A percentile compares a stretch with the other conserved stretches of the same genome.
Conservation (phyloP, 2,329 filamentous ascomycete genomes). For the Sphaerulina vaccinii region DNA sequence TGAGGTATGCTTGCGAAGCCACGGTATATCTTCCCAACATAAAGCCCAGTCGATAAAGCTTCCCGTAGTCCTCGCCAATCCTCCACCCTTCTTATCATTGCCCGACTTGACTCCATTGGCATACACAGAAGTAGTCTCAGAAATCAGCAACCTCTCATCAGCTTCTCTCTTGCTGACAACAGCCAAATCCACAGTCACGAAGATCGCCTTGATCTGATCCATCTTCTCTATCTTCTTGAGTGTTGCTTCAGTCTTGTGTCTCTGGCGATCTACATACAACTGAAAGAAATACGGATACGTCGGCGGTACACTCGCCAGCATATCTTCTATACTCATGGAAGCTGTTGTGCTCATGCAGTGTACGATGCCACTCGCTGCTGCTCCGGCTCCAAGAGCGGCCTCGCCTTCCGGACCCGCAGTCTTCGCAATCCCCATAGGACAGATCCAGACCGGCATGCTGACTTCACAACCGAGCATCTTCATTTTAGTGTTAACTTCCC, state of each 20-base stretch:
- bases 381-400: constrained; percentile 35
- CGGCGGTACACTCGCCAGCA: constrained; percentile 31
- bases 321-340: constrained; percentile 35
- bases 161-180: constrained; percentile 57
- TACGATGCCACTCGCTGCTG: constrained; percentile 34
- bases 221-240: constrained; percentile 48
- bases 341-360: constrained; percentile 37
- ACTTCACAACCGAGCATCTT: constrained; percentile 36
- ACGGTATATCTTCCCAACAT: constrained; percentile 49
- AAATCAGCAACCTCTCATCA: constrained; percentile 48
- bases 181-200: constrained; percentile 60
- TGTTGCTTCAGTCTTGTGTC: constrained; percentile 52
- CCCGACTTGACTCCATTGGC: constrained; percentile 56
- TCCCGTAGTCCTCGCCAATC: constrained; percentile 56
- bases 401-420: constrained; percentile 37
- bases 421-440: constrained; percentile 37
- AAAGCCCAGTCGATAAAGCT: constrained; percentile 57
- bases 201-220: constrained; percentile 53
- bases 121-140: constrained; percentile 59
- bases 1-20: constrained; percentile 40
- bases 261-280: constrained; percentile 60
- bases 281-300: constrained; percentile 55
- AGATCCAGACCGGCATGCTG: constrained; percentile 40
- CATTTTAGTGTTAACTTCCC: constrained; percentile 37
- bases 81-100: constrained; percentile 56